Evolutionary conservation across 768 basidiomycete species (phyloP).

Genomic region (Cubamyces sp.): DNA sequence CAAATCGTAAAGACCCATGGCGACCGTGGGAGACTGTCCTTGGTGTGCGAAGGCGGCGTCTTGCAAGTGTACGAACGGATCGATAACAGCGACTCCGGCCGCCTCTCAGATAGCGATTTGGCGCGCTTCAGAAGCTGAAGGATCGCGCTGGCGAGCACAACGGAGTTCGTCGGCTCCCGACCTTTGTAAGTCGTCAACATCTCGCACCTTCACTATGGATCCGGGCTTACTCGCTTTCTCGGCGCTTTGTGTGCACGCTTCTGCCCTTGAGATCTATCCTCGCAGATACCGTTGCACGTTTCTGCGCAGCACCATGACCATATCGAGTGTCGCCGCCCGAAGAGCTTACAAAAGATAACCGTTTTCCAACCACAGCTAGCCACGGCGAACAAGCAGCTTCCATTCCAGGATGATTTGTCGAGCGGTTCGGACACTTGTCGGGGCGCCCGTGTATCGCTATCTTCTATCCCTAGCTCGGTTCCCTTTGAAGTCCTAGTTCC

Average conservation of each 20-base stretch:
- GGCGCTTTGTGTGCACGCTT: not conserved
- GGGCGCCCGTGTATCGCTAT: slow-evolving; percentile 11
- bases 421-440: slow-evolving; percentile 12
- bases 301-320: too few relatives aligned
- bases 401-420: slow-evolving; percentile 2
- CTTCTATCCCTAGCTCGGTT: not conserved
- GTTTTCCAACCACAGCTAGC: not conserved
- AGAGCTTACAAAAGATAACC: not conserved
- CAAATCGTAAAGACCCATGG: slow-evolving; percentile 56
- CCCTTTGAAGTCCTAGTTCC: not conserved
- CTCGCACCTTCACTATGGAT: not conserved
- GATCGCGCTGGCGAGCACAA: too few relatives aligned
- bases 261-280: too few relatives aligned
- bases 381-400: not conserved
- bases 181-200: not conserved
- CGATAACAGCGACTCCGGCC: slow-evolving; percentile 41
- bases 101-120: slow-evolving; percentile 50
- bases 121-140: slow-evolving; percentile 27
- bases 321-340: not conserved
- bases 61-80: slow-evolving; percentile 54
- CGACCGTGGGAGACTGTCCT: slow-evolving; percentile 52
- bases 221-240: not conserved
- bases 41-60: slow-evolving; percentile 51
- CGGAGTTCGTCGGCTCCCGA: not conserved
- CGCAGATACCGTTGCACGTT: not conserved